Evolutionary conservation across 1,284 basidiomycete species (phyloP), one percentile per base, ranked within the genome.

Genomic region (Cryptococcus jaspeensis): DNA sequence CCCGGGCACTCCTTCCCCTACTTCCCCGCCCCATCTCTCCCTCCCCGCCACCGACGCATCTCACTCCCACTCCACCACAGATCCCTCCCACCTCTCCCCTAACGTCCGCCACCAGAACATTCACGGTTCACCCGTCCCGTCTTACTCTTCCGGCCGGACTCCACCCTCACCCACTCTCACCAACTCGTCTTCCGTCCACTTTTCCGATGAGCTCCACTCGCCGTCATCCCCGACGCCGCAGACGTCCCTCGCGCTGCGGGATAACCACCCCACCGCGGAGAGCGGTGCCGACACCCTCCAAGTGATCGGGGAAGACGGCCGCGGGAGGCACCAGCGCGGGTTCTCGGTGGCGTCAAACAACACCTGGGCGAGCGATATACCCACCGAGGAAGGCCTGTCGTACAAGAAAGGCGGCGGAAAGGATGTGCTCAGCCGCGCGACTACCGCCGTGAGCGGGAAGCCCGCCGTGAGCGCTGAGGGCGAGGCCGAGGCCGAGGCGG

Each of bases 181-280:
- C 42, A 66, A 58, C 55, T 62, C 63, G 16, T 69, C 70, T 5
- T 70, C 70, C 5, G 70, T 71, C 28, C 71, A 71, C 41, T 71
- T 73, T 42, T 61, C 61, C 9, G 69, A 72, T n/a, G 68, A 73
- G 39, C 45, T 60, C 12, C 59, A 53, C 20, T 65, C 67, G 13
- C 67, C 73, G 16, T 44, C 52, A 25, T 60, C 67, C 2, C 61
- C 67, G n/a, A 44, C 32, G 1, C 60, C 36, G 6, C 25, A 40
- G 18, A 60, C 83, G 2, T 79, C 86, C 5, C 71, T 86, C 5
- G 82, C 83, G 1, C 72, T 92, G 43, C 82, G 90, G 36, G 82
- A 87, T 48, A 91, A 90, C 71, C 80, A 84, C 48, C 89, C 88
- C 0, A 84, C 87, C 13, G 81, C 82, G 18, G 79, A 77, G 23